These are phyloP conservation scores for Calonectria leucothoes DNA, from an alignment of 2,329 filamentous ascomycete species.

Conservation along the genomic window DNA sequence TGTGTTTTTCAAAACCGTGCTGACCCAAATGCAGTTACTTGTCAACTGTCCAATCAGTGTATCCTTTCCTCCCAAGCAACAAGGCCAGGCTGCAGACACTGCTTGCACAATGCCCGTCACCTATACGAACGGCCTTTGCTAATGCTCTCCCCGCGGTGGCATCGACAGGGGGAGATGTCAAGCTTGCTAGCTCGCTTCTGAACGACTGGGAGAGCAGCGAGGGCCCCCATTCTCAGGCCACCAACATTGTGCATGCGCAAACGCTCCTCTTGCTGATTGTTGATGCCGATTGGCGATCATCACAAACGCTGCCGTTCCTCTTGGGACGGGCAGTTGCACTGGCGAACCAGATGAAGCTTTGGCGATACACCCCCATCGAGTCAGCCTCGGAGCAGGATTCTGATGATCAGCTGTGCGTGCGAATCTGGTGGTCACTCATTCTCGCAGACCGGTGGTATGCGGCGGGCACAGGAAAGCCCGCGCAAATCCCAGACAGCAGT, in stretches of 20 bases:
- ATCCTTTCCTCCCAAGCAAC: constrained; percentile 72
- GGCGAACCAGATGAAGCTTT: constrained; percentile 74
- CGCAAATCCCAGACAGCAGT: constrained; percentile 72
- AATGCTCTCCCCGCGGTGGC: constrained; percentile 69
- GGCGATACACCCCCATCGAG: constrained; percentile 54
- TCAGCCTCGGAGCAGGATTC: constrained; percentile 66
- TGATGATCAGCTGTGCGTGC: constrained; percentile 70
- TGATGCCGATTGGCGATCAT: constrained; percentile 68
- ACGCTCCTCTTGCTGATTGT: constrained; percentile 74
- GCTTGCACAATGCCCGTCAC: constrained; percentile 65
- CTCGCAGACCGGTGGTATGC: constrained; percentile 81
- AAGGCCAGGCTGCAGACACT: constrained; percentile 67
- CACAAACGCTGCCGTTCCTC: constrained; percentile 60
- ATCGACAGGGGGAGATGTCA: constrained; percentile 54
- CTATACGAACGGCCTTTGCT: constrained; percentile 72
- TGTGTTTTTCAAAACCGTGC: background rate
- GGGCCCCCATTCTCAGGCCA: constrained; percentile 50
- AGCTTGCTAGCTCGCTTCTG: constrained; percentile 59
- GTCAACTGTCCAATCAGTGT: constrained; percentile 72
- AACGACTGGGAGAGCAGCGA: constrained; percentile 63
- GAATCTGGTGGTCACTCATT: constrained; percentile 79
- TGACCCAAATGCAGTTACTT: constrained; percentile 64
- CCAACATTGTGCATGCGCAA: constrained; percentile 72
- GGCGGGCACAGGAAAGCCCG: constrained; percentile 71
- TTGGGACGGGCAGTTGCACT: constrained; percentile 74